A percentile compares a stretch with the other conserved stretches of the same genome.
Evolutionary conservation across 768 basidiomycete species (phyloP).

Genomic region (Boletus tomentosulus): DNA sequence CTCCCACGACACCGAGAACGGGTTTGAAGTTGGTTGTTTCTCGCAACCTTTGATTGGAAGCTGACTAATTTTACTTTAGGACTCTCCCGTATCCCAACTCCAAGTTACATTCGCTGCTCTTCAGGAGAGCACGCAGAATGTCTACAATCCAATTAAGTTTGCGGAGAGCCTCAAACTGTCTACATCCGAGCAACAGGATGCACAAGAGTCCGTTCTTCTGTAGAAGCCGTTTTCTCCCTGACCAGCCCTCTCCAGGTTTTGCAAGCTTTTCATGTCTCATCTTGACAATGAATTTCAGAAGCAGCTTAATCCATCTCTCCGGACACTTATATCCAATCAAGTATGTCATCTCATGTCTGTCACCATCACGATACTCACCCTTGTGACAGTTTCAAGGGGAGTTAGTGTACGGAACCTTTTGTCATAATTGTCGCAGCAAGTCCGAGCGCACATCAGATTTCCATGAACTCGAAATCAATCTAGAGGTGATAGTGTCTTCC

Average conservation of each 20-base stretch:
- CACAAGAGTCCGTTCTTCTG: constrained; percentile 71
- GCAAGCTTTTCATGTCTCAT: constrained; percentile 90
- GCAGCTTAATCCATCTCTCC: constrained; percentile 59
- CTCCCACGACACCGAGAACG: constrained; percentile 42
- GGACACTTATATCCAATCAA: constrained; percentile 69
- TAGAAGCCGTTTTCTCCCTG: background rate
- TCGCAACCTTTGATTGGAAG: background rate
- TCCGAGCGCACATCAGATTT: constrained; percentile 74
- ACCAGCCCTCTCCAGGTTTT: constrained; percentile 55
- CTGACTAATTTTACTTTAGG: constrained; percentile 36
- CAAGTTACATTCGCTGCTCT: constrained; percentile 83
- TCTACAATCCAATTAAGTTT: constrained; percentile 81
- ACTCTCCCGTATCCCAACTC: constrained; percentile 74
- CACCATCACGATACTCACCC: constrained; percentile 1
- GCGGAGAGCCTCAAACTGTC: constrained; percentile 81
- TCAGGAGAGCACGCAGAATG: constrained; percentile 62
- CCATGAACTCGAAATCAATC: constrained; percentile 82
- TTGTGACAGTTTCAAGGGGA: constrained; percentile 77
- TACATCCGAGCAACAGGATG: constrained; percentile 90
- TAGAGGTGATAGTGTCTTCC: constrained; percentile 47
- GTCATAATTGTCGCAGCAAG: constrained; percentile 59
- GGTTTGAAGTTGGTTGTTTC: constrained; percentile 38
- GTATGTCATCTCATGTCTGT: constrained; percentile 33
- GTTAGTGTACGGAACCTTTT: constrained; percentile 76
- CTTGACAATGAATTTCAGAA: constrained; percentile 85